Evolutionary conservation across 1,284 basidiomycete species (phyloP).

Genomic region (Agaricales sp.): DNA sequence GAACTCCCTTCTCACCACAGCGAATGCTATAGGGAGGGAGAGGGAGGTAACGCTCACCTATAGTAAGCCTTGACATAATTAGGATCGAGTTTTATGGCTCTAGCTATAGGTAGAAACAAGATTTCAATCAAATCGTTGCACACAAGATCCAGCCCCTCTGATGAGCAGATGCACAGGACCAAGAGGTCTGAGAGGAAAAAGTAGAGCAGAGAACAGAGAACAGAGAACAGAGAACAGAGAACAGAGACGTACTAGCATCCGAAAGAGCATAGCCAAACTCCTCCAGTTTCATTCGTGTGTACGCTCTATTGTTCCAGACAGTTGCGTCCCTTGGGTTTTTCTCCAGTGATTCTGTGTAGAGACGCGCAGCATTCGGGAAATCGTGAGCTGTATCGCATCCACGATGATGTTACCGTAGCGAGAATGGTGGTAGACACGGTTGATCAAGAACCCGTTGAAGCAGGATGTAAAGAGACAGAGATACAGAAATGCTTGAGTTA

Average conservation of each 20-base stretch:
- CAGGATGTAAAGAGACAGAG: no score
- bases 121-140: slow-evolving; percentile 10
- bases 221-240: slow-evolving; percentile 6
- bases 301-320: slow-evolving; percentile 73
- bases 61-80: slow-evolving; percentile 91
- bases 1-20: background rate
- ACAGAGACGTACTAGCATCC: slow-evolving; percentile 57
- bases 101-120: slow-evolving; percentile 33
- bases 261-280: slow-evolving; percentile 76
- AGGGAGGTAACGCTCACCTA: slow-evolving; percentile 32
- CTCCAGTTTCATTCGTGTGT: slow-evolving; percentile 69
- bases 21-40: background rate
- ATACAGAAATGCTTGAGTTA: no score
- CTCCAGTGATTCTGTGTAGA: slow-evolving; percentile 74
- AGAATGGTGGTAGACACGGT: slow-evolving; percentile 2
- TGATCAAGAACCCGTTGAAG: no score
- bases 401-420: background rate
- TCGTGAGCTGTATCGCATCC: slow-evolving; percentile 17
- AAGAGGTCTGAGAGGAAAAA: background rate
- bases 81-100: slow-evolving; percentile 84
- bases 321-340: slow-evolving; percentile 72
- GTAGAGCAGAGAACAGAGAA: slow-evolving; percentile 2
- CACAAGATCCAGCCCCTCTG: no score
- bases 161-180: background rate
- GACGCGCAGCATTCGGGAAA: slow-evolving; percentile 51